phyloP scores from a whole-genome alignment of 208 protist species.

The Acanthamoeba triangularis region DNA sequence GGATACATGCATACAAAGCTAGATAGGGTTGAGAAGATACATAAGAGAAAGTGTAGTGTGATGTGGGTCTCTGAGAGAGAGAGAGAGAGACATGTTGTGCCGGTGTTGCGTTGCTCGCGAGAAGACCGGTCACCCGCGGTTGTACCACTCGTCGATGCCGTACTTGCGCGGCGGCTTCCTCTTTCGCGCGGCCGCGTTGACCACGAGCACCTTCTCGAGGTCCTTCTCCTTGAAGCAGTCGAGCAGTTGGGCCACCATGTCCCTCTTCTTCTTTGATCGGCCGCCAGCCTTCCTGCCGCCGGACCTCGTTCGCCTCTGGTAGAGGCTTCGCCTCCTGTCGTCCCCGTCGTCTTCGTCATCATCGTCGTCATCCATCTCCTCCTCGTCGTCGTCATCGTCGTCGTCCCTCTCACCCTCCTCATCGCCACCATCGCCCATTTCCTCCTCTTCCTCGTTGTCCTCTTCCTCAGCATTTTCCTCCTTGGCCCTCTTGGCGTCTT shows the following conservation, averaged over 20 bases:
- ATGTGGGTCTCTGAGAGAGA: too few species aligned
- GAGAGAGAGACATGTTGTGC: too few species aligned
- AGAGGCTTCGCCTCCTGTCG: background rate
- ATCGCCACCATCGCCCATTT: background rate
- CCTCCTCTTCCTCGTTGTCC: background rate
- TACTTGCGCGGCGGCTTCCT: conserved; percentile 63
- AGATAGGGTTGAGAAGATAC: background rate
- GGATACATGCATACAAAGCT: background rate
- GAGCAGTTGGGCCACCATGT: conserved; percentile 27
- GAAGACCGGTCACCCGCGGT: background rate
- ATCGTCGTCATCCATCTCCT: background rate
- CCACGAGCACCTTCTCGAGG: conserved; percentile 42
- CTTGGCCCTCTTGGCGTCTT: background rate
- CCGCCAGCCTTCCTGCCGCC: background rate
- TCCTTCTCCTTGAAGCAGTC: conserved; percentile 68
- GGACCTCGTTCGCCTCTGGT: background rate
- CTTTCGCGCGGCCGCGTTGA: conserved; percentile 38
- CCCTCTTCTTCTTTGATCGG: conserved; percentile 14
- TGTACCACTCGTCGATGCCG: conserved; percentile 52
- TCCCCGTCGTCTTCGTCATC: background rate
- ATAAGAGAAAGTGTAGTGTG: background rate
- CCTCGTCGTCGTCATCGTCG: background rate
- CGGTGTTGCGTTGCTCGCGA: too few species aligned
- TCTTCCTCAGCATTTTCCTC: background rate
- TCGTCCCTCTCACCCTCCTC: background rate